Percentiles rank a stretch among this genome's conserved stretches.
Conservation (phyloP, 495 filamentous ascomycete genomes). For the Podospora pseudocomata region DNA sequence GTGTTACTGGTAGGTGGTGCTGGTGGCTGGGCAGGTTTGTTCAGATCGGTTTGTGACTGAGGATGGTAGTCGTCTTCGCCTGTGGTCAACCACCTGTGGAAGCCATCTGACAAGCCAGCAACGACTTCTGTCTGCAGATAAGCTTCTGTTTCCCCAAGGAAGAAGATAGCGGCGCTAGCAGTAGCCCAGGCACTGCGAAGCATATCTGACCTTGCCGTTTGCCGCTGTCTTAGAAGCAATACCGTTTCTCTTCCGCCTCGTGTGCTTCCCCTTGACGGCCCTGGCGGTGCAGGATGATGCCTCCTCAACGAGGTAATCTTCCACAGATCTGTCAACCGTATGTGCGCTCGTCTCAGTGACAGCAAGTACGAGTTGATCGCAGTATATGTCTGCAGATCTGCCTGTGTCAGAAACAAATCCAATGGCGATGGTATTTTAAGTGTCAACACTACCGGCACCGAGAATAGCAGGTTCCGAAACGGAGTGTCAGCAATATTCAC, state of each 20-base stretch:
- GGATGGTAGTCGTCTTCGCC: conserved; percentile 26
- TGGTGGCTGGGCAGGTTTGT: neutral
- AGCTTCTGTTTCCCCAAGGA: conserved; percentile 76
- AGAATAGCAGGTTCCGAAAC: conserved; percentile 81
- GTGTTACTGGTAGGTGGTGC: neutral
- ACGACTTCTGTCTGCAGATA: conserved; percentile 92
- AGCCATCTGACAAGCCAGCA: conserved; percentile 70
- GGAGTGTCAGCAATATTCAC: conserved; percentile 41
- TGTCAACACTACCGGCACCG: conserved; percentile 65
- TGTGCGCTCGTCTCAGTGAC: conserved; percentile 74
- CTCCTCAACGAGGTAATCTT: conserved; percentile 73
- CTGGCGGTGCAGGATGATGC: conserved; percentile 65
- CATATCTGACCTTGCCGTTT: conserved; percentile 53
- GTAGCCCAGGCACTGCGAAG: conserved; percentile 87
- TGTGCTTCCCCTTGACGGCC: conserved; percentile 59
- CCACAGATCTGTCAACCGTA: conserved; percentile 79
- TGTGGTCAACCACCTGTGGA: conserved; percentile 45
- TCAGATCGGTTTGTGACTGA: neutral
- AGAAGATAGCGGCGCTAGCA: conserved; percentile 75
- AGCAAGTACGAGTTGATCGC: conserved; percentile 83
- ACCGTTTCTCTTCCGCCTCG: conserved; percentile 53
- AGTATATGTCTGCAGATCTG: conserved; percentile 75
- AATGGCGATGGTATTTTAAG: conserved; percentile 74
- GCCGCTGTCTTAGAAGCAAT: conserved; percentile 53
- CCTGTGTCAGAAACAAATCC: conserved; percentile 75